Evolutionary conservation across 2,329 filamentous ascomycete genomes (phyloP).

Genomic region (Trichophyton equinum): DNA sequence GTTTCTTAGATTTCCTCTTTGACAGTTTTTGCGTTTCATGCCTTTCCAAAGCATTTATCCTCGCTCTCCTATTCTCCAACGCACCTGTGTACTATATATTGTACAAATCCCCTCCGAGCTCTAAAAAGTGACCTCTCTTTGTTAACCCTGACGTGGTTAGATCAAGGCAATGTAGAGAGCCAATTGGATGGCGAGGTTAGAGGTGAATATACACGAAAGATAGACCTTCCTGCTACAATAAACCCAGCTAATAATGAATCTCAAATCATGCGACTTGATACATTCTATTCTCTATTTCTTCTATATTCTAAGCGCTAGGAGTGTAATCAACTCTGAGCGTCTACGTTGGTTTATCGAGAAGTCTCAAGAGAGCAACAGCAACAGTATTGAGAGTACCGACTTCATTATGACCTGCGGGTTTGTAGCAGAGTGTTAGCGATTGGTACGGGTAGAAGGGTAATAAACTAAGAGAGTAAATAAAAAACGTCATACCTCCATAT

Average conservation of each 20-base stretch:
- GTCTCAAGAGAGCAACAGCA: conserved; percentile 26
- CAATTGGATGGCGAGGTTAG: not conserved
- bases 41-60: not conserved
- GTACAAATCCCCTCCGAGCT: not conserved
- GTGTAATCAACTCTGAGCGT: not conserved
- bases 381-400: conserved; percentile 30
- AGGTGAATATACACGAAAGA: no score
- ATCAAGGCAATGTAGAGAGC: not conserved
- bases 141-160: not conserved
- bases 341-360: conserved; percentile 23
- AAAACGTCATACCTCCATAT: conserved; percentile 29
- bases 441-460: not conserved
- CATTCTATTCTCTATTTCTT: no score
- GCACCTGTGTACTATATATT: not conserved
- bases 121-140: not conserved
- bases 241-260: no score
- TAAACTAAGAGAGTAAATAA: not conserved
- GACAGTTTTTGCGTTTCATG: not conserved
- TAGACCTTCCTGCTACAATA: no score
- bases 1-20: not conserved
- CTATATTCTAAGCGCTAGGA: no score
- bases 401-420: conserved; percentile 27
- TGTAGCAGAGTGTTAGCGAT: not conserved
- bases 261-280: no score
- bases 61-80: not conserved